Base-by-base conservation (phyloP, 2,329 filamentous ascomycete species). In the Fusarium domesticum region DNA sequence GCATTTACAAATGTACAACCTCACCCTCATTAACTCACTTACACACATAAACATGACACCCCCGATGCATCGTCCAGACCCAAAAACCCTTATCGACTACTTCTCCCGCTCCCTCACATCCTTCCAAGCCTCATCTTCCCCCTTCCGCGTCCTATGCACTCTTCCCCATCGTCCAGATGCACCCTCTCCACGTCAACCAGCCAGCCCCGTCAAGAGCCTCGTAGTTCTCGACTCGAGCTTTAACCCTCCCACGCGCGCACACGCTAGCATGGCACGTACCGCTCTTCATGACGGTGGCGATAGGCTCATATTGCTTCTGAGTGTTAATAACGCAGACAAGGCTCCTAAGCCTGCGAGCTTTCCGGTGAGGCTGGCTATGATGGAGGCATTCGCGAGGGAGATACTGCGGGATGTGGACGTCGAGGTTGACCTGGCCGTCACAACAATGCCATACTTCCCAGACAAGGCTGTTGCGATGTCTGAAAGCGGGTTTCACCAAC, bases 371-470 rank as follows among this genome's bases (percentile, higher is more conserved):
- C 67, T 92, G 20, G 74, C 75, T 6, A 81, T 92, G 74, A 90
- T 92, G 84, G 76, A 79, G 17, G 66, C 78, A 0, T 84, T 91
- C 53, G 84, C 82, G 3, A 63, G 69, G 37, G 83, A 85, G 1
- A 54, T 81, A 20, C 64, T 73, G 3, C 42, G 45, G 5, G 50
- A 52, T n/a, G 35, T 64, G 18, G 43, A 32, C 4, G 56, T 64
- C 1, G 64, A 68, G 19, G 66, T 83, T 5, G 87, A 91, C 53
- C 75, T 92, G 30, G 86, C 76, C 2, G 73, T 93, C 2, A 89
- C 85, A 0, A 85, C 77, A 28, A 73, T 78, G 57, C 84, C 87
- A 0, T 90, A 84, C 61, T 93, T 92, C 57, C 80, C 81, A 45
- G 82, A 84, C 58, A 92, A 92, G 67, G 80, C 81, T 6, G 54